Evolutionary conservation across 202 grass and related monocot species (phyloP).

Genomic region (Schoenoplectus triqueter): DNA sequence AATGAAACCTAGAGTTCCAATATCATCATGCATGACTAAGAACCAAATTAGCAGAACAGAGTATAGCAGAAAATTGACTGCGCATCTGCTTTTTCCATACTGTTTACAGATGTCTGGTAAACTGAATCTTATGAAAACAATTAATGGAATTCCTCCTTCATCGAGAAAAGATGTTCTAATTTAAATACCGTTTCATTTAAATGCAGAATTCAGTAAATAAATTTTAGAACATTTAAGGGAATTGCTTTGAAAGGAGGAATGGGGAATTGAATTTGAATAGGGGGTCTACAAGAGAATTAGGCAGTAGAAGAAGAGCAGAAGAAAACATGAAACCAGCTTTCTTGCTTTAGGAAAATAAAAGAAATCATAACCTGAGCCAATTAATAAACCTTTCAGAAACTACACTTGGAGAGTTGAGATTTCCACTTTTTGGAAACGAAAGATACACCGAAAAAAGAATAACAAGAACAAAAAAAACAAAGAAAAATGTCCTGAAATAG

Average conservation of each 20-base stretch:
- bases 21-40: not conserved
- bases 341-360: too few relatives aligned
- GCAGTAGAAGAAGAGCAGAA: too few relatives aligned
- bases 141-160: not conserved
- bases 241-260: too few relatives aligned
- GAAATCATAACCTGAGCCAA: too few relatives aligned
- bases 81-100: not conserved
- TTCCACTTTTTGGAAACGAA: too few relatives aligned
- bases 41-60: not conserved
- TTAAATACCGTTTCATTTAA: not conserved
- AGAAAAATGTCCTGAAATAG: not conserved
- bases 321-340: too few relatives aligned
- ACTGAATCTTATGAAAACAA: not conserved
- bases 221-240: not conserved
- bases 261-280: too few relatives aligned
- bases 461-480: not conserved
- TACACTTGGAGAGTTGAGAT: too few relatives aligned
- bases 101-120: not conserved
- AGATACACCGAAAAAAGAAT: not conserved
- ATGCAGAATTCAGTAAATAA: not conserved
- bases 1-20: slow-evolving; percentile 33
- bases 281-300: too few relatives aligned
- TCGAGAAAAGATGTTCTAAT: too few relatives aligned
- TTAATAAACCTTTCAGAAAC: too few relatives aligned
- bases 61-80: not conserved